These are phyloP conservation scores for Fusarium sp. DNA, from an alignment of 2,329 filamentous ascomycete genomes.

Conservation along the genomic window DNA sequence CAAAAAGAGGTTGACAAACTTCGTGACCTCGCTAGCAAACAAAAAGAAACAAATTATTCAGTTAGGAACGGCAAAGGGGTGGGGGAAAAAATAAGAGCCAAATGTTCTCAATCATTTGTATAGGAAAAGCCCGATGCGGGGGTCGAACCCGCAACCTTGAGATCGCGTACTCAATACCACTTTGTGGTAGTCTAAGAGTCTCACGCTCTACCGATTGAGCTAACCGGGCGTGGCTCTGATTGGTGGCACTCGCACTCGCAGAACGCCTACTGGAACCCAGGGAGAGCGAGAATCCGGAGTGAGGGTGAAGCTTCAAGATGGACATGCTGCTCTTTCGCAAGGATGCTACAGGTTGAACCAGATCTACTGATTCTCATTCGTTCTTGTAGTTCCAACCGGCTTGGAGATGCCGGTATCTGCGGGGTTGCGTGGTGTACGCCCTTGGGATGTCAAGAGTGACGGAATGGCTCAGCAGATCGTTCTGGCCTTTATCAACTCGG, in stretches of 20 bases:
- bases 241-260: background rate
- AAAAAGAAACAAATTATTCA: background rate
- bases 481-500: background rate
- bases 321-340: background rate
- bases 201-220: slow-evolving; percentile 68
- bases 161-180: slow-evolving; percentile 46
- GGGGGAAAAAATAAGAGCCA: background rate
- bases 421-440: background rate
- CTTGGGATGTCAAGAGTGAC: slow-evolving; percentile 13
- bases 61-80: too few relatives aligned
- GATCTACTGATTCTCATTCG: background rate
- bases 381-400: background rate
- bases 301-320: background rate
- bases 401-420: background rate
- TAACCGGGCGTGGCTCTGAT: slow-evolving; percentile 39
- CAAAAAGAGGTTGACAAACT: background rate
- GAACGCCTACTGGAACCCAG: background rate
- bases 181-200: slow-evolving; percentile 62
- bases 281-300: background rate
- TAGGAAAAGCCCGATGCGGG: slow-evolving; percentile 56
- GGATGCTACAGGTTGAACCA: background rate
- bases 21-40: background rate
- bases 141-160: slow-evolving; percentile 68
- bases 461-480: background rate
- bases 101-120: slow-evolving; percentile 18